phyloP scores from a whole-genome alignment of 805 yeast species.

The Saturnispora gosingensis region DNA sequence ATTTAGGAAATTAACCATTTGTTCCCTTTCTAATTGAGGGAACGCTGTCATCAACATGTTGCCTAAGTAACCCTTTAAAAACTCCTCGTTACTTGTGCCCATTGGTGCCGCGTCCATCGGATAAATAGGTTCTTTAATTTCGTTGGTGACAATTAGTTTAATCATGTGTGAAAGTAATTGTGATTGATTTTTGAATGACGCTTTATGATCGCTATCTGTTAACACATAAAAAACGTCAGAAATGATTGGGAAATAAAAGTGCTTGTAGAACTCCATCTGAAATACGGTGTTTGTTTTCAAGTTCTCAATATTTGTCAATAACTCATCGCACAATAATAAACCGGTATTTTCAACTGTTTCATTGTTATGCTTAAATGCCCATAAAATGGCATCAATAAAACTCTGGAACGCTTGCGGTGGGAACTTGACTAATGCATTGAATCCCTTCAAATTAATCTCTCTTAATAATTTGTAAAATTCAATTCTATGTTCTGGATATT shows the following conservation, averaged over 20 bases:
- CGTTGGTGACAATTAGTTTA: constrained; percentile 68
- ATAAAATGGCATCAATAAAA: constrained; percentile 85
- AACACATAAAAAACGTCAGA: constrained; percentile 89
- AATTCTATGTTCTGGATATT: constrained; percentile 95
- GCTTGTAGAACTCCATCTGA: constrained; percentile 78
- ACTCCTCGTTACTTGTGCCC: constrained; percentile 76
- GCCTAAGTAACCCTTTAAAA: constrained; percentile 70
- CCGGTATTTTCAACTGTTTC: constrained; percentile 95
- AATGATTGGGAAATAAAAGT: constrained; percentile 79
- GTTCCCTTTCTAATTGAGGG: constrained; percentile 80
- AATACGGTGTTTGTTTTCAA: constrained; percentile 53
- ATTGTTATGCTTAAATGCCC: constrained; percentile 98
- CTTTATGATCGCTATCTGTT: constrained; percentile 95
- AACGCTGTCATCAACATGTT: constrained; percentile 81
- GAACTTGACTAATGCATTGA: constrained; percentile 75
- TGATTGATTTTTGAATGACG: constrained; percentile 86
- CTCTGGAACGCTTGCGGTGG: constrained; percentile 90
- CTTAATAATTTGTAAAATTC: constrained; percentile 87
- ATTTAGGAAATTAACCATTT: constrained; percentile 69
- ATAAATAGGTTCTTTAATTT: constrained; percentile 71
- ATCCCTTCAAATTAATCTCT: constrained; percentile 77
- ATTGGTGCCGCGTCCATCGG: constrained; percentile 70
- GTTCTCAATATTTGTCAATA: constrained; percentile 75
- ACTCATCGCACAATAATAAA: constrained; percentile 70
- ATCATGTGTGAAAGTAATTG: constrained; percentile 76